phyloP scores from a whole-genome alignment of 176 grass and related monocot genomes.

The Chrysopogon serrulatus region DNA sequence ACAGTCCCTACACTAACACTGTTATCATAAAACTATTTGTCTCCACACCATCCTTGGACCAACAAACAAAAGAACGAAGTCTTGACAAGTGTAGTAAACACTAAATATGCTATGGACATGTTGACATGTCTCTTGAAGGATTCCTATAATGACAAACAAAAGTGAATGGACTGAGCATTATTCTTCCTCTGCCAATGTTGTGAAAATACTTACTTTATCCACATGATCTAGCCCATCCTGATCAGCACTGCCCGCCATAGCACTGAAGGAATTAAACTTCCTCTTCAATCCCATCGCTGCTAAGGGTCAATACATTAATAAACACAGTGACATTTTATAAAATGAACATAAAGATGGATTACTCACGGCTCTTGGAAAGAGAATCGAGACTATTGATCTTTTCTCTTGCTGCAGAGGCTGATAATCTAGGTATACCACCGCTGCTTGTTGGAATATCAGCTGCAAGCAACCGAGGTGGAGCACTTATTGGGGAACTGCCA shows the following conservation, averaged over 20 bases:
- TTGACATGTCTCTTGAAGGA: not conserved
- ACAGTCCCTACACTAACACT: not conserved
- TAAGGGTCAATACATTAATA: constrained; percentile 34
- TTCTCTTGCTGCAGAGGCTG: constrained; percentile 4
- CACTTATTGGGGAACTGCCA: constrained; percentile 9
- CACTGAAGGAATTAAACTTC: constrained; percentile 29
- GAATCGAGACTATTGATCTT: constrained; percentile 4
- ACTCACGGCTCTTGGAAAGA: constrained; percentile 27
- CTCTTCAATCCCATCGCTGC: constrained; percentile 50
- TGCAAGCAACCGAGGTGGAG: constrained; percentile 10
- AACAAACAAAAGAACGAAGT: not conserved
- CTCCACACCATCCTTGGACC: not conserved
- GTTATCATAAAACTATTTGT: not conserved
- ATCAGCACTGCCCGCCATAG: constrained; percentile 1
- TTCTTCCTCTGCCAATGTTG: constrained; percentile 10
- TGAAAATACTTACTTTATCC: constrained; percentile 33
- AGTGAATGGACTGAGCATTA: not conserved
- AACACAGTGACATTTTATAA: constrained; percentile 17
- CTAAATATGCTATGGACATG: not conserved
- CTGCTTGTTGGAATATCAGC: constrained; percentile 45
- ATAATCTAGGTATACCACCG: constrained; percentile 12
- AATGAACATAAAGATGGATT: constrained; percentile 5
- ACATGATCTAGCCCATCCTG: not conserved
- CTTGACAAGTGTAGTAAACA: not conserved
- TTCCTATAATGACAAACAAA: not conserved